Percentiles rank a stretch among this genome's conserved stretches.
Conservation (phyloP, 257 asterid genomes). For the Lithospermum erythrorhizon region DNA sequence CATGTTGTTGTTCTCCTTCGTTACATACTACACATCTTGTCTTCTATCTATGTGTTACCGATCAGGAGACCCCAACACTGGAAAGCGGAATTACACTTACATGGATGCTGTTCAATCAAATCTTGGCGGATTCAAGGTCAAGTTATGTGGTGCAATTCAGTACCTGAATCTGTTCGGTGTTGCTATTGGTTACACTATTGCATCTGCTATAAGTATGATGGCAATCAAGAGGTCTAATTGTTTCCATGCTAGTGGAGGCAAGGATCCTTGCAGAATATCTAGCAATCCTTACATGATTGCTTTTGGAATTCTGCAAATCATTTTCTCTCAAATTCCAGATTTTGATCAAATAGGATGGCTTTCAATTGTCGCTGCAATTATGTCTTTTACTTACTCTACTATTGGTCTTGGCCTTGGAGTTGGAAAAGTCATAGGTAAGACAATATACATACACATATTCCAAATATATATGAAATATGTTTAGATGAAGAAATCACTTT, state of each 20-base stretch:
- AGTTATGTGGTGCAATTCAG: constrained; percentile 84
- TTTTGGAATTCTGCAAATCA: constrained; percentile 35
- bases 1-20: constrained; percentile 40
- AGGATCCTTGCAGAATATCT: constrained; percentile 42
- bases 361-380: constrained; percentile 30
- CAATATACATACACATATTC: background rate
- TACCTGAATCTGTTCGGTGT: constrained; percentile 79
- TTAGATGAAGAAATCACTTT: background rate
- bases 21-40: constrained; percentile 43
- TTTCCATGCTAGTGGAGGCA: constrained; percentile 40
- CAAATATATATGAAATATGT: background rate
- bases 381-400: constrained; percentile 65
- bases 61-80: constrained; percentile 29
- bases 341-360: constrained; percentile 46
- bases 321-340: constrained; percentile 53
- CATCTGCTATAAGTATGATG: constrained; percentile 63
- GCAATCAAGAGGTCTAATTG: constrained; percentile 45
- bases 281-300: constrained; percentile 61
- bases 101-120: constrained; percentile 44
- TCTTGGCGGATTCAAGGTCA: constrained; percentile 64
- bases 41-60: constrained; percentile 44
- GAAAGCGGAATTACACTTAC: constrained; percentile 46
- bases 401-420: constrained; percentile 63
- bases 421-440: constrained; percentile 49
- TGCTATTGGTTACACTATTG: constrained; percentile 87